phyloP scores from a whole-genome alignment of 2,329 filamentous ascomycete genomes.

The Zymoseptoria crescenta region DNA sequence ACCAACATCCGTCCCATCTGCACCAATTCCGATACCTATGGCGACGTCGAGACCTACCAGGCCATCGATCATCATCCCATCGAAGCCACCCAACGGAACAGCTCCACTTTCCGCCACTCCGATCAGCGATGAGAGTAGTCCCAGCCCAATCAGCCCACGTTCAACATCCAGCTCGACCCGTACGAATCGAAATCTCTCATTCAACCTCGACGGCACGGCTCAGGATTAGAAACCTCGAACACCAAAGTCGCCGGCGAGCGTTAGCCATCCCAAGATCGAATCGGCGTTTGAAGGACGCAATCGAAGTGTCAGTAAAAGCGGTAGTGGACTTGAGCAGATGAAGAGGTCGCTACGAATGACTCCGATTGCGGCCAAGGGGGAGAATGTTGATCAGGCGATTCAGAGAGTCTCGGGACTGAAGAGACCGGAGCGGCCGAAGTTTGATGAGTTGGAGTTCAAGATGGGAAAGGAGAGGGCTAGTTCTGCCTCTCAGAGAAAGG shows the following conservation, averaged over 20 bases:
- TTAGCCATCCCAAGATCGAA: conserved; percentile 4
- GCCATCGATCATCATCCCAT: neutral
- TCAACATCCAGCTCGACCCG: neutral
- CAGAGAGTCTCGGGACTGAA: conserved; percentile 9
- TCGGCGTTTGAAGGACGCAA: conserved; percentile 1
- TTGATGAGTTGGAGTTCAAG: neutral
- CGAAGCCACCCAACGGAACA: neutral
- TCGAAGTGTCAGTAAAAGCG: neutral
- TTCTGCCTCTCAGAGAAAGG: neutral
- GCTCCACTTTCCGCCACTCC: neutral
- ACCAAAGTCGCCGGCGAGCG: conserved; percentile 9
- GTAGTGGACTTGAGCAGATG: conserved; percentile 4
- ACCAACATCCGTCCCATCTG: neutral
- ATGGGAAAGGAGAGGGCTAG: neutral
- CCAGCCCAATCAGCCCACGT: neutral
- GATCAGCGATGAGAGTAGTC: neutral
- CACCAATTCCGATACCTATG: neutral
- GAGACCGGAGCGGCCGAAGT: conserved; percentile 6
- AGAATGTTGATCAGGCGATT: conserved; percentile 13
- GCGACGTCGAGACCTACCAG: neutral
- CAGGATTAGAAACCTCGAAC: conserved; percentile 12
- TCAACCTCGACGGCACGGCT: conserved; percentile 12
- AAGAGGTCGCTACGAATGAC: conserved; percentile 16
- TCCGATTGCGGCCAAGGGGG: conserved; percentile 12
- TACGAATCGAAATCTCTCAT: neutral